Conservation (phyloP, 1,284 basidiomycete genomes). For the Trametes hirsuta region DNA sequence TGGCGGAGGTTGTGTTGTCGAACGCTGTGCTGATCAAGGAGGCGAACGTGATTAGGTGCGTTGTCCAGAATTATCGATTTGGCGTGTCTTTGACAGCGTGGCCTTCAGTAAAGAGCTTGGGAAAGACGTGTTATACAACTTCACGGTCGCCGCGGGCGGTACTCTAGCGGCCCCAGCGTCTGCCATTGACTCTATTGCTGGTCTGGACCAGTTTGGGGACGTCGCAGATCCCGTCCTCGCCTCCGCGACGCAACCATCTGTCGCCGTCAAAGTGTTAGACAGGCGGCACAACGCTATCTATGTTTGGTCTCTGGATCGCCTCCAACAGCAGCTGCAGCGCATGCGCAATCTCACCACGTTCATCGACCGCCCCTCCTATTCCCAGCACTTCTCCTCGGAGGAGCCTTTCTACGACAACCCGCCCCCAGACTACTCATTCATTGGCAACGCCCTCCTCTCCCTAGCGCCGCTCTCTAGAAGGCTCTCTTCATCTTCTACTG, state of each 20-base stretch:
- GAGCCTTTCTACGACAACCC: slow-evolving; percentile 92
- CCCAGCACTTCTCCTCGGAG: slow-evolving; percentile 90
- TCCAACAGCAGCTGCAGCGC: slow-evolving; percentile 86
- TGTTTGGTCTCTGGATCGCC: slow-evolving; percentile 87
- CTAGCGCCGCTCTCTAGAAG: slow-evolving; percentile 81
- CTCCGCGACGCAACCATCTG: slow-evolving; percentile 77
- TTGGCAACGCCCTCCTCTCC: slow-evolving; percentile 86
- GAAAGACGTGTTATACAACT: slow-evolving; percentile 91
- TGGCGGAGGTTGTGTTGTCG: slow-evolving; percentile 89
- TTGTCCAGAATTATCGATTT: neutral
- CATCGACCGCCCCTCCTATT: slow-evolving; percentile 90
- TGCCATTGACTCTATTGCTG: slow-evolving; percentile 84
- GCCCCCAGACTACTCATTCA: slow-evolving; percentile 87
- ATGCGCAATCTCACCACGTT: slow-evolving; percentile 96
- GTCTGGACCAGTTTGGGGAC: slow-evolving; percentile 91
- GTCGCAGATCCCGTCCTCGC: slow-evolving; percentile 80
- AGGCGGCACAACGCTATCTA: slow-evolving; percentile 85
- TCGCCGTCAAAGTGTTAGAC: slow-evolving; percentile 92
- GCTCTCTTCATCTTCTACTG: slow-evolving; percentile 72
- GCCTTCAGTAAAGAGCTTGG: slow-evolving; percentile 75
- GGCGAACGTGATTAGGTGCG: slow-evolving; percentile 89
- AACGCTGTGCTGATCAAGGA: slow-evolving; percentile 91
- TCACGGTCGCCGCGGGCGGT: slow-evolving; percentile 85
- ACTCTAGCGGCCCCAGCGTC: slow-evolving; percentile 82
- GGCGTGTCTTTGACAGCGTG: slow-evolving; percentile 9